Percentiles rank a stretch among this genome's conserved stretches.
Conservation (phyloP, 2,329 filamentous ascomycete genomes). For the Hirsutella minnesotensis region DNA sequence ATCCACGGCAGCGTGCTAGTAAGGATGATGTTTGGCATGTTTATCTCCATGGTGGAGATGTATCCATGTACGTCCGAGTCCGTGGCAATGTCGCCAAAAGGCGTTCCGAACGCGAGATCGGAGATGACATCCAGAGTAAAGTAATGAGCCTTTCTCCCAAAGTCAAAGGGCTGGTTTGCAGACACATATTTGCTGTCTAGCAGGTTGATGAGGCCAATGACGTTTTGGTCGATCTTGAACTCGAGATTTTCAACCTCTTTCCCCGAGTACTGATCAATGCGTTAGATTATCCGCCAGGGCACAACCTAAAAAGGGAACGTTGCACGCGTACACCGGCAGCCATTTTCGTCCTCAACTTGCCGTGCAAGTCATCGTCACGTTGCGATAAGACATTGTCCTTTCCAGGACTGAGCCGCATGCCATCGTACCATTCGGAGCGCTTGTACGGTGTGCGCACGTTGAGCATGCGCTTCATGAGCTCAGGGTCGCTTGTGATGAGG, state of each 20-base stretch:
- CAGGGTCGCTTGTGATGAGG: constrained; percentile 32
- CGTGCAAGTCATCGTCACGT: constrained; percentile 29
- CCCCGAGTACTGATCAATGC: constrained; percentile 34
- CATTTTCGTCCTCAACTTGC: constrained; percentile 34
- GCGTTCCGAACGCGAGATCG: constrained; percentile 36
- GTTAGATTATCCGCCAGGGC: constrained; percentile 3
- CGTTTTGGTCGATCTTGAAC: constrained; percentile 15
- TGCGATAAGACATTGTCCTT: constrained; percentile 38
- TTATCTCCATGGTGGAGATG: constrained; percentile 26
- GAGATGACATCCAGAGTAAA: constrained; percentile 46
- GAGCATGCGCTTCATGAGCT: constrained; percentile 28
- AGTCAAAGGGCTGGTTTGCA: constrained; percentile 5
- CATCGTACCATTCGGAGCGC: constrained; percentile 30
- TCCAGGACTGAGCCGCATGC: constrained; percentile 35
- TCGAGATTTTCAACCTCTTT: constrained; percentile 33
- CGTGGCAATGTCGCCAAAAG: constrained; percentile 35
- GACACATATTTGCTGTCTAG: constrained; percentile 7
- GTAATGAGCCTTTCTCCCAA: constrained; percentile 35
- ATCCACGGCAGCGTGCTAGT: constrained; percentile 9
- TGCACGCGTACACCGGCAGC: constrained; percentile 28
- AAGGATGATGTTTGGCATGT: constrained; percentile 10
- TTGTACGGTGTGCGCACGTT: constrained; percentile 24
- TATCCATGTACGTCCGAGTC: constrained; percentile 37
- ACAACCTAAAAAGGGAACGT: constrained; percentile 8
- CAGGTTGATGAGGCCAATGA: constrained; percentile 6